phyloP scores from a whole-genome alignment of 2,329 filamentous ascomycete species.

The Aspergillus niger region DNA sequence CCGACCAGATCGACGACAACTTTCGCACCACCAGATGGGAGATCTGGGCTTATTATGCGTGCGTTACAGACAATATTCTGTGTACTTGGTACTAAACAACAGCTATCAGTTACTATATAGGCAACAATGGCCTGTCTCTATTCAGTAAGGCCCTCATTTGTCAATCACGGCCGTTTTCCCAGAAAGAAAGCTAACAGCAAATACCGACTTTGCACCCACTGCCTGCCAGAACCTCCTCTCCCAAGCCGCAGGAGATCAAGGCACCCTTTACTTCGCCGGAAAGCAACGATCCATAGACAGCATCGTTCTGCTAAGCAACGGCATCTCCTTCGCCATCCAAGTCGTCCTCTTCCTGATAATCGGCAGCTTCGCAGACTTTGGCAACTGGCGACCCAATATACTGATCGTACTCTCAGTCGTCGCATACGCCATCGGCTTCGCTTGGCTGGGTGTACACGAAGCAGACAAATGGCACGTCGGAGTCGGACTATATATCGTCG shows the following conservation, averaged over 20 bases:
- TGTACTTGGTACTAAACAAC: conserved; percentile 23
- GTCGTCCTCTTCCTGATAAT: conserved; percentile 54
- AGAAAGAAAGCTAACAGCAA: neutral
- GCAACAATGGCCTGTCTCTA: conserved; percentile 63
- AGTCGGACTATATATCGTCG: conserved; percentile 66
- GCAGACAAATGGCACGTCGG: conserved; percentile 61
- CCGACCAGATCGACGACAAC: conserved; percentile 57
- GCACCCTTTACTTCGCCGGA: conserved; percentile 59
- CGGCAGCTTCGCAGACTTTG: conserved; percentile 62
- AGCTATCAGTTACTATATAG: conserved; percentile 60
- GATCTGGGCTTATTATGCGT: conserved; percentile 60
- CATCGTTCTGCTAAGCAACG: conserved; percentile 66
- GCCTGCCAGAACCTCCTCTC: conserved; percentile 66
- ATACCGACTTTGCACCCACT: conserved; percentile 60
- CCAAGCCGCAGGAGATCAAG: conserved; percentile 59
- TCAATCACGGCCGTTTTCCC: neutral
- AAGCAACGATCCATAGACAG: conserved; percentile 62
- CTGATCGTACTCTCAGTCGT: conserved; percentile 62
- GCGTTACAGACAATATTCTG: conserved; percentile 25
- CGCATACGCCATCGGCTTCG: conserved; percentile 66
- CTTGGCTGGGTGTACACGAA: conserved; percentile 66
- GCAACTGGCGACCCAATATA: conserved; percentile 64
- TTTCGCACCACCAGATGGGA: conserved; percentile 57
- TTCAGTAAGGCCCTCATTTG: conserved; percentile 50
- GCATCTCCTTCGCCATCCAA: conserved; percentile 69